Base-by-base conservation (phyloP, 306 rosid genomes). In the Pterocarpus macrocarpus region DNA sequence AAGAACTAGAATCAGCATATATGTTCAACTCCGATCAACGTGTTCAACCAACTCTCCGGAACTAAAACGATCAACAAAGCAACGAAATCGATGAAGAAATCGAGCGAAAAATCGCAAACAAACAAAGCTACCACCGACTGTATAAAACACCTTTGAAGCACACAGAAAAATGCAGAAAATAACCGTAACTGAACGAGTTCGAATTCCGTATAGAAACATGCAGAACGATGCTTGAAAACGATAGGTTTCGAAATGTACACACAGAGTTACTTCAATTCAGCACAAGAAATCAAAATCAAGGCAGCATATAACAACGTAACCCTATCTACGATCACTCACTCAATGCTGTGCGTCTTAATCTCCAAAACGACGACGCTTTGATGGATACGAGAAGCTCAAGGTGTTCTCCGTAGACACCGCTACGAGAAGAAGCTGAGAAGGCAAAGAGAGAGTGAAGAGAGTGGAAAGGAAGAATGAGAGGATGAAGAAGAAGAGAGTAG, bases 371-470 rank as follows among this genome's bases (percentile, higher is more conserved):
- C 71, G 75, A 34, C 78, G 71, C 52, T 78, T 62, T 35, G 28
- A 41, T n/a, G 73, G 71, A 58, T 36, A 69, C 1, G n/a, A 11
- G 52, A 80, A 86, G 75, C 82, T 68, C 77, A 14, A 28, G 50
- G 68, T 63, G 79, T 22, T 15, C 49, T 76, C 68, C 50, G 36
- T 73, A 63, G 71, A 79, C 49, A 39, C 75, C 45, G 80, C 70
- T 75, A 64, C 43, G 81, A 82, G 87, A 73, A 87, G 91, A 73
- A 87, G 91, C 85, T 71, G 89, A 84, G 86, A 83, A 78, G 88
- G 6, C 80, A 28, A 58, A 61, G 64, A 28, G 44, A 62, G 35
- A 50, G 34, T 3, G 15, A 65, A 50, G 11, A 14, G 32, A 73
- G n/a, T 33, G 73, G 64, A 36, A 45, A 75, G 64, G 49, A 63